These are phyloP conservation scores for Pichia sporocuriosa DNA, from an alignment of 805 yeast genomes.

Conservation along the genomic window DNA sequence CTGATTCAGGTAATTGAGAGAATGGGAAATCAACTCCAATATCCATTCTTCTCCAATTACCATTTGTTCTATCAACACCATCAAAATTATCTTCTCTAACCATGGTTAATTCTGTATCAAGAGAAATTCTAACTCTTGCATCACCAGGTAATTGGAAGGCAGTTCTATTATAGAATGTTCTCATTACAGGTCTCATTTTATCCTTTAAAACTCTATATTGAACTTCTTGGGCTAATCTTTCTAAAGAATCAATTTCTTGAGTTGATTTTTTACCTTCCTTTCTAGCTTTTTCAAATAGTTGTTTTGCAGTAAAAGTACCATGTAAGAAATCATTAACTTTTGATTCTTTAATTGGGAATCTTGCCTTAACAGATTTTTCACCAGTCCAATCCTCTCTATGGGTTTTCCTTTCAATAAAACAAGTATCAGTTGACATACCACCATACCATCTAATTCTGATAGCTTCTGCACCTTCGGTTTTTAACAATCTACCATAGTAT, in stretches of 20 bases:
- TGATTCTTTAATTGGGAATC: conserved; percentile 88
- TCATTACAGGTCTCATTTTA: conserved; percentile 84
- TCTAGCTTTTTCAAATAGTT: conserved; percentile 87
- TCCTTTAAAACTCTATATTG: conserved; percentile 85
- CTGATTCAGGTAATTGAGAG: conserved; percentile 72
- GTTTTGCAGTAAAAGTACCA: conserved; percentile 81
- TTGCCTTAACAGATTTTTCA: conserved; percentile 96
- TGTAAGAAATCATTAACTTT: conserved; percentile 76
- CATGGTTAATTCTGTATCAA: conserved; percentile 96
- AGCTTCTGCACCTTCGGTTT: conserved; percentile 98
- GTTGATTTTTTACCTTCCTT: conserved; percentile 84
- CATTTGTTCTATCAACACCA: conserved; percentile 80
- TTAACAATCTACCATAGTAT: conserved; percentile 88
- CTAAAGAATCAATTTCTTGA: conserved; percentile 86
- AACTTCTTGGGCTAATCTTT: conserved; percentile 86
- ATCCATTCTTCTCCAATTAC: conserved; percentile 97
- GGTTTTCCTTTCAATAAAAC: conserved; percentile 94
- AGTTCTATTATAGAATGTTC: conserved; percentile 95
- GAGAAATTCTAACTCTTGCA: conserved; percentile 96
- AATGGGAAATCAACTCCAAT: conserved; percentile 98
- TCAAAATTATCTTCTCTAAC: conserved; percentile 97
- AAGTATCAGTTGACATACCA: conserved; percentile 88
- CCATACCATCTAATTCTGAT: conserved; percentile 99
- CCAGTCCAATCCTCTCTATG: conserved; percentile 99
- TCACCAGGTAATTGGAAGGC: conserved; percentile 99